Evolutionary conservation across 176 grass and related monocot species (phyloP), one percentile per base, ranked within the genome.

Genomic region (Oryza meridionalis): DNA sequence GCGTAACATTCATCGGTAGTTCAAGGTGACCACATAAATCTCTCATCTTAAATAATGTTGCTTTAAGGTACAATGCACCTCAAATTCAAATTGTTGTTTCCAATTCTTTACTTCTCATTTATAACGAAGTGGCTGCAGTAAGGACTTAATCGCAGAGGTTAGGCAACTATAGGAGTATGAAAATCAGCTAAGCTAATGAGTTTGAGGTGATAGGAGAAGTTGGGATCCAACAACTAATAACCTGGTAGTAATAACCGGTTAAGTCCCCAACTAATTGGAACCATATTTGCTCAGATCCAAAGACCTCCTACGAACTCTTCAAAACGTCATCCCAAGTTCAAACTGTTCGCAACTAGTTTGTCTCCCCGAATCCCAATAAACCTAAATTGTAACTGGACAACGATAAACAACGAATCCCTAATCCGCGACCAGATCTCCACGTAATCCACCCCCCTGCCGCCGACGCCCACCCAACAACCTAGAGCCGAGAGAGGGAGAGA

Each of bases 391-490:
- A 44, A 5, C 62, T 0, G 35, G 4, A 71, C 9, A 8, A 73
- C 6, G 69, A 8, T 33, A 35, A n/a, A n/a, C 40, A 62, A 31
- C 16, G 64, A 55, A 24, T 27, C 29, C 59, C 4, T 0, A 50
- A 67, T 75, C 59, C 2, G 29, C 70, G 6, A 32, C 42, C 45
- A 76, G 84, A 91, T 87, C 70, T 75, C 75, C 15, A 31, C 2
- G 16, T 14, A 42, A 67, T 17, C 31, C 22, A 26, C 45, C 3
- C 32, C n/a, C 35, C 35, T 16, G 4, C 3, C 15, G 27, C 11
- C 35, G 35, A 37, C 35, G 35, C 35, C 35, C 35, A 37, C 35
- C 35, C 35, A 37, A 37, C 35, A 37, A 37, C 5, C 35, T 37
- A 37, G 35, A 37, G 64, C 27, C 47, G 42, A 68, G 50, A 67